phyloP scores from a whole-genome alignment of 2,329 filamentous ascomycete species.

The Stachybotrys elegans region DNA sequence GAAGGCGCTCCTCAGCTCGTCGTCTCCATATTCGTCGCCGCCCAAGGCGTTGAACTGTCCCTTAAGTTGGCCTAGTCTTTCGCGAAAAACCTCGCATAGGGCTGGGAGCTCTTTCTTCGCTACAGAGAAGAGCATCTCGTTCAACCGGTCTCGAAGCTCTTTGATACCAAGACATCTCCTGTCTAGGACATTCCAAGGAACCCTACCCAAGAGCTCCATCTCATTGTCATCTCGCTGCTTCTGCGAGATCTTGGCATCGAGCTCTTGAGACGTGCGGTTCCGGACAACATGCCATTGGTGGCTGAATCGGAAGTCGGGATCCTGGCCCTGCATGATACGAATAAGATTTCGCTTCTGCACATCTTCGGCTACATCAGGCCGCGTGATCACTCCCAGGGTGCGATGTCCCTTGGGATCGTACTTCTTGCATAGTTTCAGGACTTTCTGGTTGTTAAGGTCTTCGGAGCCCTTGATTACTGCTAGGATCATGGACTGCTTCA shows the following conservation, averaged over 20 bases:
- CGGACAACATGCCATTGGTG: background rate
- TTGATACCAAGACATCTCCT: background rate
- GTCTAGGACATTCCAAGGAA: background rate
- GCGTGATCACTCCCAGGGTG: background rate
- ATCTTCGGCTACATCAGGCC: background rate
- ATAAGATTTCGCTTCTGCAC: background rate
- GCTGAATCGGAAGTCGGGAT: background rate
- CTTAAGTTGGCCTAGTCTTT: background rate
- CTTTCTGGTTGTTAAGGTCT: background rate
- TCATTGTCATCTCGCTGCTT: background rate
- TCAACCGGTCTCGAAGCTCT: background rate
- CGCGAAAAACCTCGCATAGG: background rate
- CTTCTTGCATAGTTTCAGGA: background rate
- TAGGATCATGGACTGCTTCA: background rate
- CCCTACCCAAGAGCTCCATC: background rate
- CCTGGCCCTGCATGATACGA: background rate
- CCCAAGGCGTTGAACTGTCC: background rate
- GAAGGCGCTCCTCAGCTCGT: background rate
- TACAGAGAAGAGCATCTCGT: background rate
- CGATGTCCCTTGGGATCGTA: background rate
- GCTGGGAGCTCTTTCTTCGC: background rate
- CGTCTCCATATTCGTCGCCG: background rate
- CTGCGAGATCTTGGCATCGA: background rate
- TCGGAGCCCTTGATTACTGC: background rate
- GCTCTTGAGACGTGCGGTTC: background rate